These are phyloP conservation scores for Myriosclerotinia duriaeana DNA, from an alignment of 2,329 filamentous ascomycete species.

Conservation along the genomic window DNA sequence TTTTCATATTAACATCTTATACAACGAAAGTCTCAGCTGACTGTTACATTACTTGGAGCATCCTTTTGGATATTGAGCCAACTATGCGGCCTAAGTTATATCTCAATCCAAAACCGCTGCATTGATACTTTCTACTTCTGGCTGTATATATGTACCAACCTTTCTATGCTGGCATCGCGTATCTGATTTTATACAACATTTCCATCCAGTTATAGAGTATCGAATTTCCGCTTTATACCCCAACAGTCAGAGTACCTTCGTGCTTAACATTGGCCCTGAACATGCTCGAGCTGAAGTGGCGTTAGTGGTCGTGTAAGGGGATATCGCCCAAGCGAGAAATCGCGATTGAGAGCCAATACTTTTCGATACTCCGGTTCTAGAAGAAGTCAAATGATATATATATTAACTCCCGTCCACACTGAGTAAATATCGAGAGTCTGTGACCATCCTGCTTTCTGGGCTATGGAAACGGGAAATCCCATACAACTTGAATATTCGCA, in stretches of 20 bases:
- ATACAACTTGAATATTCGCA: no score
- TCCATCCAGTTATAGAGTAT: no score
- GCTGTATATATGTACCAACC: no score
- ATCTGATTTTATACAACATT: no score
- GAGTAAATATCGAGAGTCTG: background rate
- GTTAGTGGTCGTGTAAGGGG: background rate
- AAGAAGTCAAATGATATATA: no score
- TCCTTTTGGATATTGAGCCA: background rate
- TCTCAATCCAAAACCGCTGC: no score
- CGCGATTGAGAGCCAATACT: background rate
- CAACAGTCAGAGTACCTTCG: no score
- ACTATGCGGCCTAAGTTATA: no score
- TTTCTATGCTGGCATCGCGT: no score
- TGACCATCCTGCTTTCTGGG: background rate
- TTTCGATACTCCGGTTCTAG: no score
- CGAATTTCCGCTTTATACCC: no score
- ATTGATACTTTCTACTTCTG: no score
- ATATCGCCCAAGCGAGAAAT: background rate
- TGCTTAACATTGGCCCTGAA: background rate
- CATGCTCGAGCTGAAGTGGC: background rate
- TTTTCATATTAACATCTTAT: background rate
- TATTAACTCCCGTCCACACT: background rate
- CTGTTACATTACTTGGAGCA: background rate
- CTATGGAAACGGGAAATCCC: background rate
- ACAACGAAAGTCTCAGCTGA: background rate